Base-by-base conservation (phyloP, 2,329 filamentous ascomycete genomes). In the Dendrostoma leiphaemia region DNA sequence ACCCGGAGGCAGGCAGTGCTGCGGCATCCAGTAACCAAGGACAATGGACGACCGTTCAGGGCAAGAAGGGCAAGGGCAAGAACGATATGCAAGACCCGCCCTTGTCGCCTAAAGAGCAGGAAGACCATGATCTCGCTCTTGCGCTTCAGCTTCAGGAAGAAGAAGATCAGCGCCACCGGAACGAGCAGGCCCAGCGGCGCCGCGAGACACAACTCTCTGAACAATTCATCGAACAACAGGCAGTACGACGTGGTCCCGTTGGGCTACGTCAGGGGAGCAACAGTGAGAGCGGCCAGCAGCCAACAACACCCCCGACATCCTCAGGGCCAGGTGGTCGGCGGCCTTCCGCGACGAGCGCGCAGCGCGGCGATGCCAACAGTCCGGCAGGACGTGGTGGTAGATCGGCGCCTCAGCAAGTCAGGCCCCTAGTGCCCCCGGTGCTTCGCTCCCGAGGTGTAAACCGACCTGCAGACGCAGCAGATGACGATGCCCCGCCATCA, bases 121-220 rank as follows among this genome's bases (percentile, higher is more conserved):
- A 97, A 71, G 92, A 97, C 63, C 85, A 92, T 56, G 90, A 94
- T 57, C 73, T 97, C 28, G 94, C 94, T 0, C 79, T 97, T 3
- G 92, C 93, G 0, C 77, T 99, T 6, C 94, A 97, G 66, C 80
- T 97, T 1, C 93, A 97, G 67, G 94, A 97, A 64, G 91, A 96
- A 67, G 93, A 97, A 69, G 91, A 97, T 60, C 86, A 91, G 63
- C 81, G 85, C 13, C 84, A 91, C 59, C 81, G 82, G n/a, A 62
- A 66, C 6, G 79, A 83, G 47, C 80, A 84, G 46, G 83, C 81
- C 9, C 81, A 85, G 1, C 79, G 86, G 7, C 76, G 78, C 10
- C 77, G 83, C n/a, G 86, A 91, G 67, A 84, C 83, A 51, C 74
- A 83, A 54, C 75, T 90, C 1, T 89, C 85, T 0, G 85, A 88